Evolutionary conservation across 225 moss, liverwort and hornwort species (phyloP), one percentile per base, ranked within the genome.

Genomic region (Marchantia polymorpha): DNA sequence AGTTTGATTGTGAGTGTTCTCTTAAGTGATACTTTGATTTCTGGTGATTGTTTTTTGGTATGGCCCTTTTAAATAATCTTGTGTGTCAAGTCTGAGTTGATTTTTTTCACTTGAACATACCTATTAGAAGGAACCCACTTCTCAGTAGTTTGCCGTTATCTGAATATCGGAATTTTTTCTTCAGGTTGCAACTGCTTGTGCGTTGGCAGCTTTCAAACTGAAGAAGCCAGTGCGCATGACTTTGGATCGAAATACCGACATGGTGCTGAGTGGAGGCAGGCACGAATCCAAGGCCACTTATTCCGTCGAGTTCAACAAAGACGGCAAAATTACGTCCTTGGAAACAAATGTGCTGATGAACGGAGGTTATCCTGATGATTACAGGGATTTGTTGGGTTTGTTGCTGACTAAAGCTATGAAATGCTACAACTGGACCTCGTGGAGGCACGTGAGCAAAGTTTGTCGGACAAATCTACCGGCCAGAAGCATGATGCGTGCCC

Each of bases 181-280:
- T 69, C 89, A 95, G 93, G 75, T 91, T 80, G 79, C 89, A 10
- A 9, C 76, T 25, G 86, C 90, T 13, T 85, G 86, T 83, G 91
- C 95, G 30, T 0, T 93, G n/a, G 95, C 92, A 10, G 91, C 95
- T 12, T 78, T 78, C 75, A 93, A 88, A 78, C 64, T 93, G 22
- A 84, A 77, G 52, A 81, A 86, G 23, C 93, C 92, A 0, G 91
- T 95, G 4, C 83, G 80, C 49, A 71, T 95, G 1, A 86, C 69
- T 7, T 58, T 95, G 70, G 93, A 95, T 75, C 85, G 91, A 51
- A 86, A 91, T 71, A 92, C 89, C 20, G 91, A 93, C 73, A 93
- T 93, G 90, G 83, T 84, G 10, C 20, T 88, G 64, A 30, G 82
- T 29, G 82, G 77, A 6, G 93, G 95, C 14, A 85, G 91, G n/a